Evolutionary conservation across 352 stramenopile genomes (phyloP).

Genomic region (Pythium sukuiense): DNA sequence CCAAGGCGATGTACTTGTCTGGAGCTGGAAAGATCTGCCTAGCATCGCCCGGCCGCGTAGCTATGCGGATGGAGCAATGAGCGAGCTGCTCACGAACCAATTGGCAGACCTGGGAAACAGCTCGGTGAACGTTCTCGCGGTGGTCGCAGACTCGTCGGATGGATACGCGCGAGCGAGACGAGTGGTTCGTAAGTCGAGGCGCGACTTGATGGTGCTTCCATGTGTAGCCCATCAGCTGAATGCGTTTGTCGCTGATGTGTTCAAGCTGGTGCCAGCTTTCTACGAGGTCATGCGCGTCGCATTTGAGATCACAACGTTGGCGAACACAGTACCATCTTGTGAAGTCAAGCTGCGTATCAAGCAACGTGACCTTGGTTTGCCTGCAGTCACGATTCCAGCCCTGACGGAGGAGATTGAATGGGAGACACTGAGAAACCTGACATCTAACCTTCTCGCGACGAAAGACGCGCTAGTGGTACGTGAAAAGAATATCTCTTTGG

Average conservation of each 20-base stretch:
- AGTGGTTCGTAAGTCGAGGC: slow-evolving; percentile 2
- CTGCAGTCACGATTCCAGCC: neutral
- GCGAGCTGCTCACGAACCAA: slow-evolving; percentile 2
- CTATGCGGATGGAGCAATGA: neutral
- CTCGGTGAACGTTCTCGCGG: slow-evolving; percentile 12
- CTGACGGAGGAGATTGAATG: slow-evolving; percentile 16
- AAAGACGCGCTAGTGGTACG: slow-evolving; percentile 23
- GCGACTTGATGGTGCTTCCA: slow-evolving; percentile 28
- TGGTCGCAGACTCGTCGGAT: slow-evolving; percentile 19
- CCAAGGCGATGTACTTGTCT: slow-evolving; percentile 17
- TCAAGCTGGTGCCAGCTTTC: slow-evolving; percentile 17
- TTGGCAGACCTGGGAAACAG: slow-evolving; percentile 7
- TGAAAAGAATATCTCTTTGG: neutral
- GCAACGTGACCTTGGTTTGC: slow-evolving; percentile 1
- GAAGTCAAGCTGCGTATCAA: slow-evolving; percentile 9
- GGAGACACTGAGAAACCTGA: slow-evolving; percentile 15
- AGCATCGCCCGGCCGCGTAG: neutral
- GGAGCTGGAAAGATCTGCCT: slow-evolving; percentile 1
- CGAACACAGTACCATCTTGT: neutral
- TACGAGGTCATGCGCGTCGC: slow-evolving; percentile 1
- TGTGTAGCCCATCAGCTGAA: slow-evolving; percentile 25
- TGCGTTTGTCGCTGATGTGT: slow-evolving; percentile 19
- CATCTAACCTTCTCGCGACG: slow-evolving; percentile 6
- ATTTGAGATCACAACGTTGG: slow-evolving; percentile 3
- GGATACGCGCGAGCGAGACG: slow-evolving; percentile 8